Evolutionary conservation across 2,329 filamentous ascomycete genomes (phyloP).

Genomic region (Blastomyces gilchristii): DNA sequence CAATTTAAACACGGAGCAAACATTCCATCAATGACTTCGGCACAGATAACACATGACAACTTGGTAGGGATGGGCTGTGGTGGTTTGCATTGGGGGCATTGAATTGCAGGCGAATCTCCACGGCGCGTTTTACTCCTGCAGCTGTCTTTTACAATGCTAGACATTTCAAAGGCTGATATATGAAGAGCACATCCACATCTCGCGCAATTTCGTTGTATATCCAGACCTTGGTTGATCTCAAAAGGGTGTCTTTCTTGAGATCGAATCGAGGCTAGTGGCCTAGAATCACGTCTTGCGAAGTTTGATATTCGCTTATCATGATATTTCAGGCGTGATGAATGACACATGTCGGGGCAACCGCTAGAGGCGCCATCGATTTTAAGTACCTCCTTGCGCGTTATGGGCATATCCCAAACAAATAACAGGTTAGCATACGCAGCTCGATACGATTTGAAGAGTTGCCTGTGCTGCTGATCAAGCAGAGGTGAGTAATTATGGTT

Average conservation of each 20-base stretch:
- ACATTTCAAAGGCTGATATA: conserved; percentile 28
- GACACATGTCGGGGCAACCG: conserved; percentile 22
- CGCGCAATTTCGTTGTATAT: conserved; percentile 35
- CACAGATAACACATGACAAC: conserved; percentile 37
- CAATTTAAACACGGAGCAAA: conserved; percentile 39
- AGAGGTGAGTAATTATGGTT: conserved; percentile 38
- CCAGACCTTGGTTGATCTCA: conserved; percentile 24
- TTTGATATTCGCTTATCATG: conserved; percentile 4
- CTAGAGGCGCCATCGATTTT: conserved; percentile 43
- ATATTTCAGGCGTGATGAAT: conserved; percentile 1
- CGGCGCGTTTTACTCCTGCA: conserved; percentile 18
- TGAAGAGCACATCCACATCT: conserved; percentile 31
- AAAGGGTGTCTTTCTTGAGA: conserved; percentile 1
- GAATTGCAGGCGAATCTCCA: conserved; percentile 14
- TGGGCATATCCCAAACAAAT: conserved; percentile 47
- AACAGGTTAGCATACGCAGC: conserved; percentile 49
- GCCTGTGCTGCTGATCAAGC: conserved; percentile 40
- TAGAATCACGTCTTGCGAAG: conserved; percentile 2
- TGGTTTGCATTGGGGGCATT: conserved; percentile 31
- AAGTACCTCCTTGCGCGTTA: conserved; percentile 47
- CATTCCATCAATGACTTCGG: conserved; percentile 35
- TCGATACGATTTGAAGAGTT: conserved; percentile 44
- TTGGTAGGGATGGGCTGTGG: conserved; percentile 26
- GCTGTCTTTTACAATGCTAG: conserved; percentile 15
- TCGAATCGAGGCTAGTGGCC: background rate